Base-by-base conservation (phyloP, 2,329 filamentous ascomycete genomes). In the Chaetomiaceae sp. region DNA sequence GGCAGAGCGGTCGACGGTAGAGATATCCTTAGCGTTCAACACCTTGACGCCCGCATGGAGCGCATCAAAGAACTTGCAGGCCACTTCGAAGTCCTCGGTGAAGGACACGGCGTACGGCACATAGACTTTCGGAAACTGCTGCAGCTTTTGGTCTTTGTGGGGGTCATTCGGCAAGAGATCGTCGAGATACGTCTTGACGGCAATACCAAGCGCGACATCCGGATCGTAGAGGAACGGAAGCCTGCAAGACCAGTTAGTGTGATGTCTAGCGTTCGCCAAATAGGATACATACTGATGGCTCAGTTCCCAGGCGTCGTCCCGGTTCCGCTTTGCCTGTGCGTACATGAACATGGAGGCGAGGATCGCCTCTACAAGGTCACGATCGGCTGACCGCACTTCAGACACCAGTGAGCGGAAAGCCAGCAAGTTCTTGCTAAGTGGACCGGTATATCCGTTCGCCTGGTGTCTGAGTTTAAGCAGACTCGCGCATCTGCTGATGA, bases 361-460 rank as follows among this genome's bases (percentile, higher is more conserved):
- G 58, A 92, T 82, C 37, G 90, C 87, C 70, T 99, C 94, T 13
- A 94, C 74, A 32, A 97, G 73, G 67, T 95, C 90, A 43, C 94
- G 83, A 58, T 95, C 78, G 30, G 85, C 83, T 58, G 86, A 82
- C 34, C 91, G 86, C 21, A 96, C 85, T 36, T 88, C 83, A 2
- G 86, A 86, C 36, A 90, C 84, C 53, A 97, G 77, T 1, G 90
- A 91, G 56, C 90, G 87, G 74, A 91, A 99, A 23, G 84, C 85
- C 37, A 99, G 78, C 48, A 96, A 77, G 61, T 92, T 90, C 69
- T 94, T 86, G 75, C 90, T 96, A 1, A 99, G 78, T 1, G 94
- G 92, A 0, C 94, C 94, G 2, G 92, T 96, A 70, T 96, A 99
- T 27, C 94, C 94, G 61, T 92, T 91, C 3, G 81, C 78, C 62